Evolutionary conservation across 2,329 filamentous ascomycete species (phyloP).

Genomic region (Epichloe scottii): DNA sequence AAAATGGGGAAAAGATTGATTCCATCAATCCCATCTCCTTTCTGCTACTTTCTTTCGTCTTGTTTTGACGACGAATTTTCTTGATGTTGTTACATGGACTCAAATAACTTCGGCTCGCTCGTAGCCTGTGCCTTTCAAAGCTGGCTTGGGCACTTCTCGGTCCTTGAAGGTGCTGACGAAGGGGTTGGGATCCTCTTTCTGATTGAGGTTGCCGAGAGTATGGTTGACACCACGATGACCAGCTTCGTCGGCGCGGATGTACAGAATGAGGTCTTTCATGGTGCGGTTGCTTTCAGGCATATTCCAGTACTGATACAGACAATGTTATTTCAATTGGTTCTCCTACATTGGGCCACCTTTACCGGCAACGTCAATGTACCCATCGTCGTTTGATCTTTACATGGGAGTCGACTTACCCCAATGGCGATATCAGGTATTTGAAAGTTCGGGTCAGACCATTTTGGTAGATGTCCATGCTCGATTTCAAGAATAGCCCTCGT

Average conservation of each 20-base stretch:
- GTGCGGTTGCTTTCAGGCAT: slow-evolving; percentile 75
- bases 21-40: neutral
- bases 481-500: slow-evolving; percentile 79
- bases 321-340: neutral
- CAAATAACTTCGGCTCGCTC: slow-evolving; percentile 71
- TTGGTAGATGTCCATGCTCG: slow-evolving; percentile 69
- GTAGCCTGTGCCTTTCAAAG: slow-evolving; percentile 59
- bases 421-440: slow-evolving; percentile 78
- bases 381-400: too few species aligned
- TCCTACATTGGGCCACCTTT: too few species aligned
- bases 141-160: slow-evolving; percentile 50
- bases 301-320: slow-evolving; percentile 60
- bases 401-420: slow-evolving; percentile 24
- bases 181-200: slow-evolving; percentile 80
- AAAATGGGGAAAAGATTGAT: too few species aligned
- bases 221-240: slow-evolving; percentile 94
- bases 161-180: slow-evolving; percentile 78
- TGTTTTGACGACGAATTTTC: too few species aligned
- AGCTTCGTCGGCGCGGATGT: slow-evolving; percentile 81
- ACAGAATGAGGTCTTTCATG: slow-evolving; percentile 78
- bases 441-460: slow-evolving; percentile 61
- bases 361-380: too few species aligned
- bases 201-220: slow-evolving; percentile 78
- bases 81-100: too few species aligned
- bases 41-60: neutral